phyloP scores from a whole-genome alignment of 371 early-diverging fungal genomes.

The Polyrhizophydium stewartii region DNA sequence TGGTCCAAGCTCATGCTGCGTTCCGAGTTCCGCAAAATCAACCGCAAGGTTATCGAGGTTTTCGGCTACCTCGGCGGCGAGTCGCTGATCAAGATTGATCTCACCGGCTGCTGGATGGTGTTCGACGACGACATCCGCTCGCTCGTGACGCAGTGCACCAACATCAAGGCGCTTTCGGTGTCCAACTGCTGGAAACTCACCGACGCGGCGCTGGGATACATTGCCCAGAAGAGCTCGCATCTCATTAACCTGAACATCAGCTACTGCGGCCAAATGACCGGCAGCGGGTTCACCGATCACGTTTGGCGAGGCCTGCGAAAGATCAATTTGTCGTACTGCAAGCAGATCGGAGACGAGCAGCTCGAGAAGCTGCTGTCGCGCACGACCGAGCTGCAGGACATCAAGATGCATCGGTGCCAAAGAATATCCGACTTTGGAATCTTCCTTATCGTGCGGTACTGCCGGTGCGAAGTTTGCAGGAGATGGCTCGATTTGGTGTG shows the following conservation, averaged over 20 bases:
- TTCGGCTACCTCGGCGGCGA: slow-evolving; percentile 20
- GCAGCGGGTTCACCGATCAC: slow-evolving; percentile 34
- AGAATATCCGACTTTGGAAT: slow-evolving; percentile 39
- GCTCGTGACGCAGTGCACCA: slow-evolving; percentile 25
- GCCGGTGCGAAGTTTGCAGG: slow-evolving; percentile 18
- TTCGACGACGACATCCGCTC: slow-evolving; percentile 27
- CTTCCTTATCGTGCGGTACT: slow-evolving; percentile 39
- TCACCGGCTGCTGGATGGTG: slow-evolving; percentile 36
- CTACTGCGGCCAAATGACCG: slow-evolving; percentile 41
- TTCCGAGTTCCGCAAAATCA: slow-evolving; percentile 18
- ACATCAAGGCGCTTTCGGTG: slow-evolving; percentile 22
- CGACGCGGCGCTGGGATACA: slow-evolving; percentile 26
- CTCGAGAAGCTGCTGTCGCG: slow-evolving; percentile 33
- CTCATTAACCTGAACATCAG: slow-evolving; percentile 32
- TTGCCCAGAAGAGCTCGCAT: slow-evolving; percentile 17
- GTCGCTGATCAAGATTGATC: slow-evolving; percentile 16
- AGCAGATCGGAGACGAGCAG: slow-evolving; percentile 36
- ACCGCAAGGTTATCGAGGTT: slow-evolving; percentile 3
- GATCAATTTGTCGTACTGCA: slow-evolving; percentile 40
- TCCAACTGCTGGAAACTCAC: slow-evolving; percentile 48
- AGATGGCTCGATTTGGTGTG: not conserved
- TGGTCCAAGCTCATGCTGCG: slow-evolving; percentile 27
- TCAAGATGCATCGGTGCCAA: slow-evolving; percentile 32
- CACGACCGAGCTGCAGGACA: slow-evolving; percentile 22
- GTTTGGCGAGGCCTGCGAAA: slow-evolving; percentile 16